Base-by-base conservation (phyloP, 805 yeast genomes). In the Dipodascus geniculatus region DNA sequence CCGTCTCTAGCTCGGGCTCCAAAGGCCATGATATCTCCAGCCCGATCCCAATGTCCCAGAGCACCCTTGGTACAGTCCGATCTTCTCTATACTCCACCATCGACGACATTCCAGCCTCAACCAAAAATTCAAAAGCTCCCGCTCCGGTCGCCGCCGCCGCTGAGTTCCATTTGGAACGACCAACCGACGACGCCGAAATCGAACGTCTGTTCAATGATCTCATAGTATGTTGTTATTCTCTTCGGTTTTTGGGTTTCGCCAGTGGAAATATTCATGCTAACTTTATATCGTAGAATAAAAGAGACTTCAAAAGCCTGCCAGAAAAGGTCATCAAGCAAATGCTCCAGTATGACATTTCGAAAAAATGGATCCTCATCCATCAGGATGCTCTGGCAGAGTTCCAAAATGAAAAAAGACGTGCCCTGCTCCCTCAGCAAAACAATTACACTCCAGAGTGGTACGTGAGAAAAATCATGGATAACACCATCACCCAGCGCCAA, bases 331-430 rank as follows among this genome's bases (percentile, higher is more conserved):
- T 82, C 59, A 77, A 74, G 54, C 93, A 87, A 63, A 81, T 91
- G 85, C 74, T 80, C 62, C 78, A 77, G 60, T 89, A 85, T 64
- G 78, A 85, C 48, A 71, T 79, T 0, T 87, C 84, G 50, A 87
- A 88, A 61, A 91, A 91, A 68, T 89, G 96, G 96, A 82, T 87
- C 83, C 75, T 90, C 59, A 83, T 90, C 44, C 81, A 85, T 59
- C 97, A 90, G 66, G 96, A 89, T 66, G 81, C 84, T 22, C 75
- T 87, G 49, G 78, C 90, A 3, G 96, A 89, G 62, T 74, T 74
- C 61, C 84, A 83, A 61, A 80, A 83, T 59, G 63, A 67, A 52
- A 71, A 71, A 54, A 66, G 74, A 48, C 68, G 73, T 16, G 63
- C 58, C 47, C 49, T 49, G 55, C 60, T 55, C 54, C 59, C 53